A percentile compares a stretch with the other conserved stretches of the same genome.
Conservation (phyloP, 2,329 filamentous ascomycete genomes). For the Volutella citrinella region DNA sequence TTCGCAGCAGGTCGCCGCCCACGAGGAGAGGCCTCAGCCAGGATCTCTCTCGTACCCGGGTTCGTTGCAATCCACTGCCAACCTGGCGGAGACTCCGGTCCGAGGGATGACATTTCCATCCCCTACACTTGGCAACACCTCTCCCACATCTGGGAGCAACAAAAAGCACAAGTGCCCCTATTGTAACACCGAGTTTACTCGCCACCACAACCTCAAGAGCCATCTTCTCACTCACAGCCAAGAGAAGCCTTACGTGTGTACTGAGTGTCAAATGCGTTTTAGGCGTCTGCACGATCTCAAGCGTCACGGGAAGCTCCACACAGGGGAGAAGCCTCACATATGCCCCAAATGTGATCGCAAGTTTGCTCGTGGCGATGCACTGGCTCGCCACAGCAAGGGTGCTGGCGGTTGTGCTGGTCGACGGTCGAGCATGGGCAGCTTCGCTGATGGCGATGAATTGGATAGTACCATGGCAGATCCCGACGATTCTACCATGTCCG, state of each 20-base stretch:
- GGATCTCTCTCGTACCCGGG: constrained; percentile 55
- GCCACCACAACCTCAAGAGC: constrained; percentile 96
- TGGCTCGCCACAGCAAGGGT: constrained; percentile 93
- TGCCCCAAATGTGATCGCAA: constrained; percentile 93
- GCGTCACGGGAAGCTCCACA: constrained; percentile 93
- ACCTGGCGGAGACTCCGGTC: constrained; percentile 42
- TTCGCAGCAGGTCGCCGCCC: constrained; percentile 40
- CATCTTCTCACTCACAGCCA: constrained; percentile 96
- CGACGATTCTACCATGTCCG: constrained; percentile 57
- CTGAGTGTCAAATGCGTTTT: constrained; percentile 90
- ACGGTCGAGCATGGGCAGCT: constrained; percentile 79
- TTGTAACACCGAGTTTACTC: constrained; percentile 93
- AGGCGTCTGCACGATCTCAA: constrained; percentile 92
- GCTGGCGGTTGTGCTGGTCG: constrained; percentile 92
- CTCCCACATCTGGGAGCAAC: constrained; percentile 57
- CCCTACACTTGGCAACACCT: constrained; percentile 41
- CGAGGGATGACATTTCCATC: constrained; percentile 59
- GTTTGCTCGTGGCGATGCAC: constrained; percentile 91
- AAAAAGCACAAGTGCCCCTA: constrained; percentile 98
- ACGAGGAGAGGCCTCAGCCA: constrained; percentile 50
- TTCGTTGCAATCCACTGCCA: constrained; percentile 40
- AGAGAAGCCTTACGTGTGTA: constrained; percentile 94
- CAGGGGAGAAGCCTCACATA: constrained; percentile 90
- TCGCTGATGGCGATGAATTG: constrained; percentile 74
- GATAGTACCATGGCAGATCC: constrained; percentile 47